These are phyloP conservation scores for Mycena metata DNA, from an alignment of 768 basidiomycete genomes.

Conservation along the genomic window DNA sequence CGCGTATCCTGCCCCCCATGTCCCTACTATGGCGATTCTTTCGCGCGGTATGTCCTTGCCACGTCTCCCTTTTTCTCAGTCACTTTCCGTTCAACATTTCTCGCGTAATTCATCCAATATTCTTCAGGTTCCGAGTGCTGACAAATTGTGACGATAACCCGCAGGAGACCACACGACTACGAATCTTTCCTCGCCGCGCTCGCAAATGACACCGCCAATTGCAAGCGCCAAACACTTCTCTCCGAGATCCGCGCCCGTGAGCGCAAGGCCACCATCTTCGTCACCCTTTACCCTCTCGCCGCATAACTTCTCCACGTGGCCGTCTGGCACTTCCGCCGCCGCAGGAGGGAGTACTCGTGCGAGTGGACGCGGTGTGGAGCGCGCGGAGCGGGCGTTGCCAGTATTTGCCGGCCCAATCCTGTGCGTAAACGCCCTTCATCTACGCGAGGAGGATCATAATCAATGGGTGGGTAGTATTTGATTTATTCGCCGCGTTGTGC, in stretches of 20 bases:
- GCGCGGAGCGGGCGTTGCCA: slow-evolving; percentile 63
- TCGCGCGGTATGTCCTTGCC: slow-evolving; percentile 21
- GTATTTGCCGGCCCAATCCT: slow-evolving; percentile 82
- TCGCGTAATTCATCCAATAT: no score
- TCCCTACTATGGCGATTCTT: slow-evolving; percentile 28
- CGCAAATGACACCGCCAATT: slow-evolving; percentile 77
- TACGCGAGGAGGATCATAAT: not conserved
- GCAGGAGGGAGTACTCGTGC: slow-evolving; percentile 45
- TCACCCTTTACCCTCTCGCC: slow-evolving; percentile 83
- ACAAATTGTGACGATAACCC: no score
- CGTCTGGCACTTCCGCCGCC: slow-evolving; percentile 75
- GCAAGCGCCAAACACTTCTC: slow-evolving; percentile 78
- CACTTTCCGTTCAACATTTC: no score
- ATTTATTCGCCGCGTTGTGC: slow-evolving; percentile 84
- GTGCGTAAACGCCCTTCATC: slow-evolving; percentile 61
- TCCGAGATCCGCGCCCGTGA: slow-evolving; percentile 89
- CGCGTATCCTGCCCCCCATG: slow-evolving; percentile 16
- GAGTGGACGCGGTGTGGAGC: slow-evolving; percentile 52
- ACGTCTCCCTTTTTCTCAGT: not conserved
- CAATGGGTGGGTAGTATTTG: slow-evolving; percentile 64
- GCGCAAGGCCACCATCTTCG: slow-evolving; percentile 79
- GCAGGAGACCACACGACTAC: slow-evolving; percentile 62
- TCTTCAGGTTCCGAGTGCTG: no score
- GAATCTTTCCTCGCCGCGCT: slow-evolving; percentile 79
- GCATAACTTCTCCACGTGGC: slow-evolving; percentile 80